Conservation (phyloP, 352 stramenopile genomes). For the Phytophthora macrochlamydospora region DNA sequence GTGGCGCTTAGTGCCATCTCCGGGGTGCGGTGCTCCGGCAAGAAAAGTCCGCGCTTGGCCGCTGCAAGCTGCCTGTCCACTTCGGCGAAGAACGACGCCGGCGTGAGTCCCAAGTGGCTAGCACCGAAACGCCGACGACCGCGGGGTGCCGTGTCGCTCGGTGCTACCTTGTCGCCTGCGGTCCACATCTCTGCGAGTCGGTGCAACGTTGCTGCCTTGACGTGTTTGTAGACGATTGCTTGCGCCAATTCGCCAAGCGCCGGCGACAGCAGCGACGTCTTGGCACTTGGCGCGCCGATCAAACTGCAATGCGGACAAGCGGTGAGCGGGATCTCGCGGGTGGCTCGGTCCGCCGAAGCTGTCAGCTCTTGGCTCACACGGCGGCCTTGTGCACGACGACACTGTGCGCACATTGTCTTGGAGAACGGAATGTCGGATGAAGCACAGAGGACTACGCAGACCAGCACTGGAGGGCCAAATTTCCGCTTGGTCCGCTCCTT, state of each 20-base stretch:
- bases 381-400: slow-evolving; percentile 52
- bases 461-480: slow-evolving; percentile 23
- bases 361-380: slow-evolving; percentile 42
- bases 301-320: slow-evolving; percentile 68
- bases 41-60: slow-evolving; percentile 55
- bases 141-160: slow-evolving; percentile 12
- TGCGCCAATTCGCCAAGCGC: slow-evolving; percentile 41
- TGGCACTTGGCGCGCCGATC: slow-evolving; percentile 16
- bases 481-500: slow-evolving; percentile 37
- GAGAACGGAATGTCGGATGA: slow-evolving; percentile 47
- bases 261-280: slow-evolving; percentile 30
- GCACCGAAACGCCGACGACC: slow-evolving; percentile 13
- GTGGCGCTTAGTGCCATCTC: slow-evolving; percentile 63
- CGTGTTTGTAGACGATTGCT: slow-evolving; percentile 52
- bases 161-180: background rate
- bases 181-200: slow-evolving; percentile 53
- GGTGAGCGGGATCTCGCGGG: slow-evolving; percentile 21
- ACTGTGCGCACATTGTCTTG: slow-evolving; percentile 54
- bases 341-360: slow-evolving; percentile 8
- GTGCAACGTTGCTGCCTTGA: slow-evolving; percentile 61
- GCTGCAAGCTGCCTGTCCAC: slow-evolving; percentile 53
- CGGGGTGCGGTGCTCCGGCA: slow-evolving; percentile 40
- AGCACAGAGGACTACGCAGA: slow-evolving; percentile 58
- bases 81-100: slow-evolving; percentile 66
- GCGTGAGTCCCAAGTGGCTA: slow-evolving; percentile 52